phyloP scores from a whole-genome alignment of 129 eudicot species.

The Tagetes erecta region DNA sequence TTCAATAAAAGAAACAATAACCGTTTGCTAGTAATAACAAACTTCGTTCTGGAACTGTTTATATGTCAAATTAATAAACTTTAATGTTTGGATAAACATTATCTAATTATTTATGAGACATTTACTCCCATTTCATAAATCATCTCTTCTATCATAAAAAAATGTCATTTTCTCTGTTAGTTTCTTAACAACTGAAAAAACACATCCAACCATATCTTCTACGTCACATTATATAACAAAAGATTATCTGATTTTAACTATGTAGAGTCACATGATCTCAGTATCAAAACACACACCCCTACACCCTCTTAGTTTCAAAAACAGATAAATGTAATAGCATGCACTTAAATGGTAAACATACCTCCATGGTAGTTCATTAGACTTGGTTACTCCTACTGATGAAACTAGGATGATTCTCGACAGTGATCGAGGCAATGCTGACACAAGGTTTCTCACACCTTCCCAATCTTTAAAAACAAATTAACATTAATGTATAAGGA shows the following conservation, averaged over 20 bases:
- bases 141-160: conserved; percentile 1
- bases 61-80: not conserved
- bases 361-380: conserved; percentile 96
- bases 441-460: conserved; percentile 85
- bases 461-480: conserved; percentile 69
- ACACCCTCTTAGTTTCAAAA: conserved; percentile 24
- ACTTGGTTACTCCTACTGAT: conserved; percentile 97
- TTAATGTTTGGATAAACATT: conserved; percentile 4
- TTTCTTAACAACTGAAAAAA: not conserved
- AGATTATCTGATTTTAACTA: conserved; percentile 13
- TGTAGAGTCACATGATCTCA: not conserved
- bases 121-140: not conserved
- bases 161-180: not conserved
- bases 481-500: not conserved
- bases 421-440: conserved; percentile 67
- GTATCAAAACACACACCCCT: conserved; percentile 2
- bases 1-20: not conserved
- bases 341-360: conserved; percentile 25
- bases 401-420: conserved; percentile 89
- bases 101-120: not conserved
- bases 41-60: not conserved
- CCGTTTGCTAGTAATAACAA: not conserved
- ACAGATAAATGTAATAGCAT: not conserved
- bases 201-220: conserved; percentile 14
- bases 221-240: not conserved